A percentile compares a stretch with the other conserved stretches of the same genome.
Evolutionary conservation across 257 asterid species (phyloP).

Genomic region (Solanum tacnaense): DNA sequence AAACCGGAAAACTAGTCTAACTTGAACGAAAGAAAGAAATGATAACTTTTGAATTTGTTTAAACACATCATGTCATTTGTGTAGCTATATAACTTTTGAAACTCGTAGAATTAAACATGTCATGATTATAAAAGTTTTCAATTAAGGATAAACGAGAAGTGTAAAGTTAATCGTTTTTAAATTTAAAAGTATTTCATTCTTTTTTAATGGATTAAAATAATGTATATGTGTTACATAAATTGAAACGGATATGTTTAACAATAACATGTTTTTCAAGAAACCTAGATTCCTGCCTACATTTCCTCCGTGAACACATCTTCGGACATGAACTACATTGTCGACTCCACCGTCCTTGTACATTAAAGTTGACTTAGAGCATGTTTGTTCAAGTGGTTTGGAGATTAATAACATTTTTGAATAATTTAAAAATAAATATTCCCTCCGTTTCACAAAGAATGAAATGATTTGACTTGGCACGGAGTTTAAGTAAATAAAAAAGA

Average conservation of each 20-base stretch:
- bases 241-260: background rate
- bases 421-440: too few species aligned
- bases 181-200: background rate
- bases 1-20: background rate
- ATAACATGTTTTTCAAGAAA: background rate
- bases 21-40: background rate
- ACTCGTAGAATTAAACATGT: background rate
- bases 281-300: constrained; percentile 3
- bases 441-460: too few species aligned
- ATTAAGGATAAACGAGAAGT: background rate
- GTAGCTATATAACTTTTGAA: background rate
- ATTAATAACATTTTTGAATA: background rate
- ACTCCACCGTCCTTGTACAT: background rate
- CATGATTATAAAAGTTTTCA: background rate
- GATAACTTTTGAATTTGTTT: background rate
- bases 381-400: background rate
- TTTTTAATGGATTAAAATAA: background rate
- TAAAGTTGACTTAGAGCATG: background rate
- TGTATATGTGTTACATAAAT: background rate
- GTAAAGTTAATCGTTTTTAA: background rate
- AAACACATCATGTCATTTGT: background rate
- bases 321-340: background rate
- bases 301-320: background rate
- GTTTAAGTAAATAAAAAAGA: too few species aligned
- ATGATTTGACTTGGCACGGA: too few species aligned